Percentiles rank a stretch among this genome's conserved stretches.
Conservation (phyloP, 495 filamentous ascomycete species). For the Echria macrotheca region DNA sequence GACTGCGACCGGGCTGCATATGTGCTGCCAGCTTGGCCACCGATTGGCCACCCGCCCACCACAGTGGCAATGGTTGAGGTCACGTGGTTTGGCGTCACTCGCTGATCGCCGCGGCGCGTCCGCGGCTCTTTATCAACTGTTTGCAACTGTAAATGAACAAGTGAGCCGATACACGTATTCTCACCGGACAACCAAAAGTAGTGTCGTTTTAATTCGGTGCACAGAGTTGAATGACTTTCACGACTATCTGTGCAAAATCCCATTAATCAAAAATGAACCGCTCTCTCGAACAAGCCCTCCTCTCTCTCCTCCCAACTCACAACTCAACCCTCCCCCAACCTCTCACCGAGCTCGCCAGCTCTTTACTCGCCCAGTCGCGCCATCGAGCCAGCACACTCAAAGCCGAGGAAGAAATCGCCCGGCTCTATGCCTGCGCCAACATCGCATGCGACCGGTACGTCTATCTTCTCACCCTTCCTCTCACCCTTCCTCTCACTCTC, state of each 20-base stretch:
- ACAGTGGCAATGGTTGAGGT: neutral
- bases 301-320: constrained; percentile 72
- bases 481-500: constrained; percentile 1
- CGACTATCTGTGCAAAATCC: neutral
- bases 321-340: constrained; percentile 64
- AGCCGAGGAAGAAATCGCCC: constrained; percentile 80
- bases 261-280: constrained; percentile 53
- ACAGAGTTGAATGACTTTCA: neutral
- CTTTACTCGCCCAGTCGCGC: constrained; percentile 81
- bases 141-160: no score
- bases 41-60: neutral
- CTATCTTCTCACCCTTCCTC: neutral
- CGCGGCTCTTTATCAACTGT: no score
- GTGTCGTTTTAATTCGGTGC: neutral
- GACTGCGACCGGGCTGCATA: constrained; percentile 2
- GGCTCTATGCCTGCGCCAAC: constrained; percentile 84
- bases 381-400: constrained; percentile 73
- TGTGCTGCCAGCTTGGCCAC: no score
- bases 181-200: neutral
- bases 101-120: neutral
- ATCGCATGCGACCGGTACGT: constrained; percentile 79
- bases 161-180: no score
- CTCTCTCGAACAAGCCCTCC: constrained; percentile 69
- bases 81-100: neutral
- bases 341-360: constrained; percentile 69